phyloP scores from a whole-genome alignment of 441 rosid genomes.

The Macaranga tanarius region DNA sequence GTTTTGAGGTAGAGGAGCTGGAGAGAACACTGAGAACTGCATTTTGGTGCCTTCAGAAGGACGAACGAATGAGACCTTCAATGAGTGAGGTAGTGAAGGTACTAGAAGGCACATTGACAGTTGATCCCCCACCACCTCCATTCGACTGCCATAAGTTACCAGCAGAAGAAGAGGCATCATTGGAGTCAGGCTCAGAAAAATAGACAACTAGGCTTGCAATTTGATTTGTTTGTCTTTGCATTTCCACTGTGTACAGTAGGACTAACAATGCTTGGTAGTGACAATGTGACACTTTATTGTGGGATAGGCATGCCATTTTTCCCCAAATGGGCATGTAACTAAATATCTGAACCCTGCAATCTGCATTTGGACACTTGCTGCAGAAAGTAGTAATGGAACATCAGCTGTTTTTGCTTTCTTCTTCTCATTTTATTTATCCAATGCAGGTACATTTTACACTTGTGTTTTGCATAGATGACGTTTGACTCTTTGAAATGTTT shows the following conservation, averaged over 20 bases:
- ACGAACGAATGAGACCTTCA: slow-evolving; percentile 66
- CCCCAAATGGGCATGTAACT: neutral
- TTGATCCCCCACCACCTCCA: slow-evolving; percentile 73
- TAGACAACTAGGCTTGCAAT: slow-evolving; percentile 11
- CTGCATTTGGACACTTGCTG: too few relatives aligned
- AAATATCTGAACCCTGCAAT: too few relatives aligned
- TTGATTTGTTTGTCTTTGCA: neutral
- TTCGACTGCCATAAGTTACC: slow-evolving; percentile 33
- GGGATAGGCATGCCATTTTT: slow-evolving; percentile 8
- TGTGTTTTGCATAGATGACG: too few relatives aligned
- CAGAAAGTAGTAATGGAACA: too few relatives aligned
- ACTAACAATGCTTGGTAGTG: slow-evolving; percentile 27
- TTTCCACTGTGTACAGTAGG: slow-evolving; percentile 27
- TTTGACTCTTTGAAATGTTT: too few relatives aligned
- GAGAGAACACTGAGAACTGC: slow-evolving; percentile 59
- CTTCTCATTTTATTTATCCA: too few relatives aligned
- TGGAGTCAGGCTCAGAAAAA: slow-evolving; percentile 36
- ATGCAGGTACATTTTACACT: too few relatives aligned
- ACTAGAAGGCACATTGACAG: slow-evolving; percentile 65
- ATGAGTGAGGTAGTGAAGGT: slow-evolving; percentile 78
- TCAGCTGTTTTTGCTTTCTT: too few relatives aligned
- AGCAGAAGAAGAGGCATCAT: slow-evolving; percentile 31
- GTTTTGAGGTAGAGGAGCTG: slow-evolving; percentile 46
- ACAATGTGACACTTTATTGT: slow-evolving; percentile 4
- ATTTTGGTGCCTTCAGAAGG: slow-evolving; percentile 78